phyloP scores from a whole-genome alignment of 2,329 filamentous ascomycete genomes.

The Phaeoacremonium minimum region DNA sequence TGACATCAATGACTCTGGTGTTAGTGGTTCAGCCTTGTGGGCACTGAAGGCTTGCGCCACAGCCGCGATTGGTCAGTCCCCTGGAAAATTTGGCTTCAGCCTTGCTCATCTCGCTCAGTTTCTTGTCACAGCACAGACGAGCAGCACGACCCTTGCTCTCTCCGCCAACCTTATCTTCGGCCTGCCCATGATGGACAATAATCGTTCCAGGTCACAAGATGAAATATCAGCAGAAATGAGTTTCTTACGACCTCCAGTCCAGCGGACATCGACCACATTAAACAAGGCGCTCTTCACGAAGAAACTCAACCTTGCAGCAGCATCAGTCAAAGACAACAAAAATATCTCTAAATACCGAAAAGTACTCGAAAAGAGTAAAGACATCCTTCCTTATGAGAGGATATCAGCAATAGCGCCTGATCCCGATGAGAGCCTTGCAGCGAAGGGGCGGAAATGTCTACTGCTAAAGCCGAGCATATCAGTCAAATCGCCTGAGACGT shows the following conservation, averaged over 20 bases:
- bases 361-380: conserved; percentile 58
- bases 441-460: conserved; percentile 57
- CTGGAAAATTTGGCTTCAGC: conserved; percentile 19
- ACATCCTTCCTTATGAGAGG: conserved; percentile 62
- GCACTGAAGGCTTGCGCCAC: conserved; percentile 10
- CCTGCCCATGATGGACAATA: no score
- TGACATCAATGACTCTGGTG: conserved; percentile 9
- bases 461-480: conserved; percentile 55
- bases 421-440: conserved; percentile 49
- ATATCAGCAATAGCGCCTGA: conserved; percentile 60
- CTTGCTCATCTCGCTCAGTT: conserved; percentile 15
- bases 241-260: conserved; percentile 72
- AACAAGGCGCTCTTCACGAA: conserved; percentile 82
- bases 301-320: conserved; percentile 72
- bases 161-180: no score
- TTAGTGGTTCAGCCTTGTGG: conserved; percentile 10
- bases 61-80: background rate
- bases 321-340: conserved; percentile 68
- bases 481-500: conserved; percentile 62
- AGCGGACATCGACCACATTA: conserved; percentile 67
- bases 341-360: conserved; percentile 70
- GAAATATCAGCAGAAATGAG: conserved; percentile 51
- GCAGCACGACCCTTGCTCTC: no score
- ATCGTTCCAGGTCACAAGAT: no score
- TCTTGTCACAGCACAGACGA: no score